A percentile compares a stretch with the other conserved stretches of the same genome.
phyloP scores from a whole-genome alignment of 192 early-diverging fungal species.

The Backusella parvicylindrica region DNA sequence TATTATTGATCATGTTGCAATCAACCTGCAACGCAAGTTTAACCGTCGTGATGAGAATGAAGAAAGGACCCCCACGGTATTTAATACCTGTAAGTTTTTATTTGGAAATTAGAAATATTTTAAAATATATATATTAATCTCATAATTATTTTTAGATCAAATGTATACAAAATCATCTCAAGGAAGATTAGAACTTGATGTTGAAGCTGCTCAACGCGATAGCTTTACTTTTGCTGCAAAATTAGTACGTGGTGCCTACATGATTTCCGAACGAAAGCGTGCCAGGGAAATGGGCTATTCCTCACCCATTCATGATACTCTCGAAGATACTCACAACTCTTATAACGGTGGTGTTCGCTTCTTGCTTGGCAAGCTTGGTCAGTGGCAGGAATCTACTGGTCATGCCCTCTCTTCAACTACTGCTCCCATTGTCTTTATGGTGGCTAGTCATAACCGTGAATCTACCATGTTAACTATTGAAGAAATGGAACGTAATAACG shows the following conservation, averaged over 20 bases:
- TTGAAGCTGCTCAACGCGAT: conserved; percentile 61
- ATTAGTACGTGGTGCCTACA: conserved; percentile 56
- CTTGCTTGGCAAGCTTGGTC: conserved; percentile 60
- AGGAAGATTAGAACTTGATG: conserved; percentile 63
- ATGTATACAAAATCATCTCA: conserved; percentile 82
- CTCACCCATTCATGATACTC: conserved; percentile 78
- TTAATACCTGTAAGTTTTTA: conserved; percentile 74
- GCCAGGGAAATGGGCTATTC: conserved; percentile 63
- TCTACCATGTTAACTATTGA: conserved; percentile 63
- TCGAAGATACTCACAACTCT: conserved; percentile 77
- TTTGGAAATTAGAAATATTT: neutral
- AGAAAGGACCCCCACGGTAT: conserved; percentile 59
- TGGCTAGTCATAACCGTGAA: conserved; percentile 89
- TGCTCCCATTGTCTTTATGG: conserved; percentile 68
- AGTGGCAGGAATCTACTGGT: conserved; percentile 30
- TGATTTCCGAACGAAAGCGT: conserved; percentile 55
- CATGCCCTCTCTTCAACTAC: conserved; percentile 17
- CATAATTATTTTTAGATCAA: conserved; percentile 49
- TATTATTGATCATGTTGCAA: conserved; percentile 81
- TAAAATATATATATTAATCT: neutral
- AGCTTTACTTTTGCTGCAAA: conserved; percentile 83
- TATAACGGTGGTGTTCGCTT: conserved; percentile 79
- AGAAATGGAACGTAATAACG: conserved; percentile 55
- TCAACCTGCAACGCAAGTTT: conserved; percentile 66
- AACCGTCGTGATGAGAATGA: conserved; percentile 44